A percentile compares a stretch with the other conserved stretches of the same genome.
These are phyloP conservation scores for Rhamnella rubrinervis DNA, from an alignment of 331 rosid genomes.

Conservation along the genomic window DNA sequence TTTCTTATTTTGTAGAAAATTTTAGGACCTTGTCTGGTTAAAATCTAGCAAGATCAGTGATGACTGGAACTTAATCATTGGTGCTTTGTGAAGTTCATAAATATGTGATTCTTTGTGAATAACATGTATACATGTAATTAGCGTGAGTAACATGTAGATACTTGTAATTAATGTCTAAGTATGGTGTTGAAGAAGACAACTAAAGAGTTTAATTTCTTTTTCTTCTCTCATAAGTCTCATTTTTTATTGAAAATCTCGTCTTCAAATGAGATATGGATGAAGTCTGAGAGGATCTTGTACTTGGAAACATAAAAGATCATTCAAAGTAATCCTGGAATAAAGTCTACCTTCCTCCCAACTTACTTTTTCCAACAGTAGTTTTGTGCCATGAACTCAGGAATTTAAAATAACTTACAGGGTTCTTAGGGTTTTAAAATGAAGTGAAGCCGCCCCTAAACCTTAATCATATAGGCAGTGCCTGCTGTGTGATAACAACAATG, in stretches of 20 bases:
- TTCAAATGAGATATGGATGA: not conserved
- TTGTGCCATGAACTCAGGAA: not conserved
- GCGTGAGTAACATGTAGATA: not conserved
- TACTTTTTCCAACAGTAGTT: not conserved
- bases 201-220: not conserved
- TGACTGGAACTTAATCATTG: not conserved
- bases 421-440: not conserved
- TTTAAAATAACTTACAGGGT: not conserved
- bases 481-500: not conserved
- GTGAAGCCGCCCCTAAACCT: conserved; percentile 3
- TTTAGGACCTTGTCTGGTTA: not conserved
- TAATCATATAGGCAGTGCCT: not conserved
- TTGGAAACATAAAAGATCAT: not conserved
- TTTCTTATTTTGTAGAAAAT: not conserved
- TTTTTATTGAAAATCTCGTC: not conserved
- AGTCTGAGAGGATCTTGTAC: not conserved
- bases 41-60: not conserved
- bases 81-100: not conserved
- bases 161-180: not conserved
- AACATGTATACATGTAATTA: not conserved
- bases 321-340: not conserved
- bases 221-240: not conserved
- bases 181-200: not conserved
- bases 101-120: not conserved
- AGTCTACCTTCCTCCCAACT: conserved; percentile 3